phyloP scores from a whole-genome alignment of 352 stramenopile species.

The Globisporangium carolinianum region DNA sequence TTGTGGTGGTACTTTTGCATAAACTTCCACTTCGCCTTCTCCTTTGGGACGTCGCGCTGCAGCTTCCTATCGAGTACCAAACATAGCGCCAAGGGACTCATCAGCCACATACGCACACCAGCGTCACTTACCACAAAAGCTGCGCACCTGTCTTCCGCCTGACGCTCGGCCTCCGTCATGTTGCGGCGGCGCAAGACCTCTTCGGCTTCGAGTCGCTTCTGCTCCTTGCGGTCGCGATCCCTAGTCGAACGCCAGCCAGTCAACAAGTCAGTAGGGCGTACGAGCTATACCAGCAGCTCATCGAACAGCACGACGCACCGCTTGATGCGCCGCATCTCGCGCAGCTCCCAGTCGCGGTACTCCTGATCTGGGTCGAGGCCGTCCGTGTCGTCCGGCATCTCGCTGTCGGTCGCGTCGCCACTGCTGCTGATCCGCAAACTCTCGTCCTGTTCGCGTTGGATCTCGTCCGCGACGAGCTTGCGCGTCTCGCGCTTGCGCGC shows the following conservation, averaged over 20 bases:
- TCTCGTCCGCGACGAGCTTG: conserved; percentile 68
- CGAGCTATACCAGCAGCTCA: too few species aligned
- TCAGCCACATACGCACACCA: background rate
- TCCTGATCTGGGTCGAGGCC: conserved; percentile 85
- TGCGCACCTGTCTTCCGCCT: conserved; percentile 85
- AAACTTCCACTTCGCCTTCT: conserved; percentile 90
- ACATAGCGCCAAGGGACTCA: too few species aligned
- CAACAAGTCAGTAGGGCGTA: background rate
- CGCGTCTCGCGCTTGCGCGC: conserved; percentile 63
- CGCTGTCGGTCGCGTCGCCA: conserved; percentile 52
- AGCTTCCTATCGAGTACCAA: conserved; percentile 43
- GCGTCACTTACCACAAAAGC: conserved; percentile 3
- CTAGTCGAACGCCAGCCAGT: conserved; percentile 15
- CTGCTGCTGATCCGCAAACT: conserved; percentile 19
- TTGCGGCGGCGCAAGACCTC: conserved; percentile 87
- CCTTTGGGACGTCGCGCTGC: conserved; percentile 72
- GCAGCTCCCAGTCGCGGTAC: conserved; percentile 91
- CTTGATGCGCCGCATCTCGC: conserved; percentile 91
- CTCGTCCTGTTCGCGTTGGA: conserved; percentile 61
- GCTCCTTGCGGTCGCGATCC: conserved; percentile 78
- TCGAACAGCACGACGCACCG: conserved; percentile 23
- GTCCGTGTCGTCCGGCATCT: conserved; percentile 89
- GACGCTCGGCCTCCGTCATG: conserved; percentile 95
- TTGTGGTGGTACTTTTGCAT: conserved; percentile 99
- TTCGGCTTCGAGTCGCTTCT: conserved; percentile 71